A percentile compares a stretch with the other conserved stretches of the same genome.
Evolutionary conservation across 306 rosid species (phyloP).

Genomic region (Senna tora): DNA sequence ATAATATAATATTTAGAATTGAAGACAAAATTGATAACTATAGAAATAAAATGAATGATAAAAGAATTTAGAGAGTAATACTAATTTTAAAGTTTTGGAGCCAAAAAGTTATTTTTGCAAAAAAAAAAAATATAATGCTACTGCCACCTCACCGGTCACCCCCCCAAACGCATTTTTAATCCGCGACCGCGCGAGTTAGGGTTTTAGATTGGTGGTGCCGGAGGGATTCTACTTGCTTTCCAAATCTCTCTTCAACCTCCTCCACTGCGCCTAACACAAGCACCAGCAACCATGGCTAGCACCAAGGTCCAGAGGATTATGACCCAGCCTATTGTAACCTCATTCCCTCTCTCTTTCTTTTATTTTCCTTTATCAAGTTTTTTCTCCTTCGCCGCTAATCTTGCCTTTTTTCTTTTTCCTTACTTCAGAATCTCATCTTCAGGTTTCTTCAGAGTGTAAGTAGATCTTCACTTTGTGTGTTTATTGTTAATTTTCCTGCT

Average conservation of each 20-base stretch:
- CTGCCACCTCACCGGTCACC: no score
- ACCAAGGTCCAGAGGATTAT: constrained; percentile 80
- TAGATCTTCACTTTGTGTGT: background rate
- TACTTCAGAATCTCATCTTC: constrained; percentile 36
- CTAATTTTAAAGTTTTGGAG: no score
- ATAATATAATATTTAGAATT: no score
- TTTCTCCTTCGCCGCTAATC: background rate
- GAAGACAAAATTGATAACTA: no score
- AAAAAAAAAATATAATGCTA: no score
- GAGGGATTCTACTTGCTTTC: background rate
- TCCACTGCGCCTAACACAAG: no score
- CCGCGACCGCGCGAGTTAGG: background rate
- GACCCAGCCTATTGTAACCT: constrained; percentile 73
- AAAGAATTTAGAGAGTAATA: no score
- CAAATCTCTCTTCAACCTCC: background rate
- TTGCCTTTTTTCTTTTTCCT: background rate
- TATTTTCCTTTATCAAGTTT: background rate
- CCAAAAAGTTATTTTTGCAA: no score
- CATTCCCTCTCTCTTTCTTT: background rate
- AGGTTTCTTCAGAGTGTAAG: constrained; percentile 41
- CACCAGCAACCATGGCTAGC: constrained; percentile 66
- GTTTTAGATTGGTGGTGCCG: no score
- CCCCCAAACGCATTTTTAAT: no score
- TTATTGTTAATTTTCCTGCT: background rate
- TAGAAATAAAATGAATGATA: no score